Evolutionary conservation across 768 basidiomycete genomes (phyloP), one percentile per base, ranked within the genome.

Genomic region (Hygrophorus russula): DNA sequence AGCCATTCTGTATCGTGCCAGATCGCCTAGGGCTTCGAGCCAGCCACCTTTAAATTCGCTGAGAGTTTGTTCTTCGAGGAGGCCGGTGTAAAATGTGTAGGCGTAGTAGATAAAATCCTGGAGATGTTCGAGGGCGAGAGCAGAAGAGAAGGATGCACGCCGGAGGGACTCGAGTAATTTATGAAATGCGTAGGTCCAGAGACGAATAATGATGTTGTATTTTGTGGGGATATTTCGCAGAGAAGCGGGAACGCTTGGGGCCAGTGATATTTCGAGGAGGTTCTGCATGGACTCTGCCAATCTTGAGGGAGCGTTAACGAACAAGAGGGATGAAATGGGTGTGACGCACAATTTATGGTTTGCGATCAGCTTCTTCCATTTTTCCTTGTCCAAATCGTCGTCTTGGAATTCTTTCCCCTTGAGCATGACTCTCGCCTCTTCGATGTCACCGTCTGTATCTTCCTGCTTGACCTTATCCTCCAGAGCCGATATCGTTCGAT

Each of bases 1-100:
- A 1, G 84, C 82, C 87, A 96, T 94, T 40, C 86, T 76, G 59
- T 97, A 98, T 29, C 93, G 73, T 0, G 96, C 91, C 24, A 99
- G 73, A 61, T 99, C 96, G 17, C 96, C 96, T 12, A 99, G 78
- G 3, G 93, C 90, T 59, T 99, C 96, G 41, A 98, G 76, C 96
- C 96, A 99, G 13, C 82, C 80, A 2, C 75, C 67, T 46, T 81
- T 78, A 67, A 90, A 96, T 5, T 65, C 59, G 1, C 59, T 62
- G 36, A 98, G 71, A 1, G 68, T 70, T 7, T 73, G 77, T 56
- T 96, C 85, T 55, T 97, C 94, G 39, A 91, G 68, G 2, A 98
- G 73, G 31, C 82, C 79, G 0, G 91, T 83, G 65, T 98, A 98
- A 54, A 93, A 94, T 0, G 80, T 80, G 63, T 98, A 99, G 0